phyloP scores from a whole-genome alignment of 768 basidiomycete genomes.

The Termitomyces sp. region DNA sequence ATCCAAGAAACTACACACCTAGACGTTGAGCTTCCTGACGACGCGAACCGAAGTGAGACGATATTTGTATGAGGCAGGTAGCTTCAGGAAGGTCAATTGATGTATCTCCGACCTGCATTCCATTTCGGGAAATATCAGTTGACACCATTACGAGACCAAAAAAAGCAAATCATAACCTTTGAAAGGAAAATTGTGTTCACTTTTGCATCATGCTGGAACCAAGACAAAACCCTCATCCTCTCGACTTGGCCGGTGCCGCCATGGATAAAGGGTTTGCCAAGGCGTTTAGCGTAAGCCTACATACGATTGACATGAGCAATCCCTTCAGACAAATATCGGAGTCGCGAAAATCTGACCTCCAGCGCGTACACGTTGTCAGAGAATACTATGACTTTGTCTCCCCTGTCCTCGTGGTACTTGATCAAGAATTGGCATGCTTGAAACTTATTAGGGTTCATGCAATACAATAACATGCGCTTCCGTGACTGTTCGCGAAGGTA shows the following conservation, averaged over 20 bases:
- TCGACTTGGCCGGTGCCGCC: conserved; percentile 94
- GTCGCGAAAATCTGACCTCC: conserved; percentile 60
- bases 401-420: conserved; percentile 95
- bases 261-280: conserved; percentile 94
- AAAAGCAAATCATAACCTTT: conserved; percentile 53
- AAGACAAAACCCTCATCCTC: conserved; percentile 90
- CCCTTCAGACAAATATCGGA: neutral
- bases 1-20: conserved; percentile 45
- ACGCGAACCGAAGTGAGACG: conserved; percentile 97
- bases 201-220: conserved; percentile 93
- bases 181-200: conserved; percentile 99
- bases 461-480: conserved; percentile 94
- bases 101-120: conserved; percentile 87
- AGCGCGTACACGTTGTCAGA: conserved; percentile 98
- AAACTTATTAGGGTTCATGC: conserved; percentile 99
- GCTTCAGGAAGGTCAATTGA: conserved; percentile 99
- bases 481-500: conserved; percentile 91
- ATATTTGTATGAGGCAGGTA: conserved; percentile 98
- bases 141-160: neutral
- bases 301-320: conserved; percentile 9
- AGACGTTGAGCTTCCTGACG: conserved; percentile 97
- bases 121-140: neutral
- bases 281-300: conserved; percentile 90
- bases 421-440: conserved; percentile 99
- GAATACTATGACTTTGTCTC: conserved; percentile 99